These are phyloP conservation scores for Sugiyamaella marilandica DNA, from an alignment of 805 yeast species.

Conservation along the genomic window DNA sequence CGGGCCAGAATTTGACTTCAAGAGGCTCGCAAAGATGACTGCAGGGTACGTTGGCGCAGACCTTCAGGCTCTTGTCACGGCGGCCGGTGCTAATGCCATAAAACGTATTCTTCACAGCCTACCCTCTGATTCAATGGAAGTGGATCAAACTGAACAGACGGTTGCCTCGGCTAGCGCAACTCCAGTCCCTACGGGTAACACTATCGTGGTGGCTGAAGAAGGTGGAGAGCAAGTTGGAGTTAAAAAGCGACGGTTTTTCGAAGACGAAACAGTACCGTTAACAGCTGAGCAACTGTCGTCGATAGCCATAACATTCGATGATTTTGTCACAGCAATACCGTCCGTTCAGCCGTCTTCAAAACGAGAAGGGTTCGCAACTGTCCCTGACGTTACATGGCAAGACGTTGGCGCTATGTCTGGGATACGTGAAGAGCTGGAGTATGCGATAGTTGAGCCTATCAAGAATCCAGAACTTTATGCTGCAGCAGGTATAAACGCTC, in stretches of 20 bases:
- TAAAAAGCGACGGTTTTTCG: not conserved
- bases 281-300: conserved; percentile 71
- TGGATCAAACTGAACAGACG: conserved; percentile 18
- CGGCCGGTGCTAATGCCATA: conserved; percentile 92
- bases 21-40: conserved; percentile 77
- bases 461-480: conserved; percentile 84
- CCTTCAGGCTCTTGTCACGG: conserved; percentile 85
- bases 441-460: conserved; percentile 97
- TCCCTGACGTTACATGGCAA: conserved; percentile 95
- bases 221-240: conserved; percentile 21
- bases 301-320: conserved; percentile 69
- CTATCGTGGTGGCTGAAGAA: not conserved
- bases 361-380: conserved; percentile 97
- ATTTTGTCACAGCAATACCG: conserved; percentile 81
- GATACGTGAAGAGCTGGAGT: conserved; percentile 83
- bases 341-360: conserved; percentile 95
- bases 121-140: conserved; percentile 27
- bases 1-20: conserved; percentile 53
- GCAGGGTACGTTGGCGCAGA: conserved; percentile 99
- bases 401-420: conserved; percentile 84
- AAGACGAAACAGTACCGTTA: conserved; percentile 60
- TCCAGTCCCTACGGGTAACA: conserved; percentile 17
- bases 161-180: conserved; percentile 2
- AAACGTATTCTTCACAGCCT: conserved; percentile 73
- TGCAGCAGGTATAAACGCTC: conserved; percentile 91